Evolutionary conservation across 331 rosid genomes (phyloP), one percentile per base, ranked within the genome.

Genomic region (Acacia pycnantha): DNA sequence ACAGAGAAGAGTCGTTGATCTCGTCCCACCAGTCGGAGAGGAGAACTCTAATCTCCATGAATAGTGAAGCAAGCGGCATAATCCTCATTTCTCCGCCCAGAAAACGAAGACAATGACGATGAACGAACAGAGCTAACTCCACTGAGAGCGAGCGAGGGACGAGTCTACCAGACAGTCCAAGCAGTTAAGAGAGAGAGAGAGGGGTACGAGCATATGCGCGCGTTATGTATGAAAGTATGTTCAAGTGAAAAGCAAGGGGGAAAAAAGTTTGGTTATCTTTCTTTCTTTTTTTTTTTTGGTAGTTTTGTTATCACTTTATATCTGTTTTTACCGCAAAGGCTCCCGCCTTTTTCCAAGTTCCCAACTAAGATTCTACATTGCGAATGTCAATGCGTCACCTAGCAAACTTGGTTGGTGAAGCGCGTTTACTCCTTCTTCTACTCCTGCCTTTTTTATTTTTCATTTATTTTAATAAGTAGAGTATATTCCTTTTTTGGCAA

Each of bases 21-120:
- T 80, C 80, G 76, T 89, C 84, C 94, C 95, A 94, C 98, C 90
- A 89, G 50, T 27, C 6, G 47, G 86, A 58, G 46, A 82, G 19
- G 21, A 84, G 77, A 71, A 78, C 84, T 65, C 24, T 85, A 14
- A 70, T 37, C 77, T 82, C 86, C 82, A 80, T 37, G 70, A 85
- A 48, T 51, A 83, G 62, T 10, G 73, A 87, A 88, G 70, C 80
- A 82, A 88, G 79, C 59, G 74, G 85, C 88, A 79, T 76, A 87
- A 86, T 84, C 87, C 82, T 74, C 96, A 91, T 91, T 82, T 54
- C 40, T 24, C n/a, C 9, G 33, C 15, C 35, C 24, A 29, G 51
- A 78, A 35, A 35, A 35, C 16, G 29, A 21, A 77, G 61, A 54
- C 2, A 11, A 26, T 24, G 44, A 7, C 37, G 16, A 40, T 8